Evolutionary conservation across 306 rosid genomes (phyloP), one percentile per base, ranked within the genome.

Genomic region (Prinsepia uniflora): DNA sequence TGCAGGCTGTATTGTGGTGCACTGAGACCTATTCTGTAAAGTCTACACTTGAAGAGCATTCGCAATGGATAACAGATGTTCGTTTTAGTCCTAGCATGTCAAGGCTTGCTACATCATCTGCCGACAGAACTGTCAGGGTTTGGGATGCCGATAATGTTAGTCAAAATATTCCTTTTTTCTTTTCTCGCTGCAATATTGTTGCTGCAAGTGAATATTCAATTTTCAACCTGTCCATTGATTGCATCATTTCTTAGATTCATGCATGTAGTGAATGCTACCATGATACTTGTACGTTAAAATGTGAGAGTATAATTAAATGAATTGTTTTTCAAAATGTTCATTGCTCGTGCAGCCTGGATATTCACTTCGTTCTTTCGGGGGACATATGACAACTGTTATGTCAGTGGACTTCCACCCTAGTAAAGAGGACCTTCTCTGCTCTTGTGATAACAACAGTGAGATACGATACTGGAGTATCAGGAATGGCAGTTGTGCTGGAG

Each of bases 371-470:
- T 90, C 86, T 48, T 88, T 92, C 79, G 78, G 66, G 17, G 96
- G 98, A 40, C 96, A 88, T 79, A 69, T 89, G 48, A 48, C 85
- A 52, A 66, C 84, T 72, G 96, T 90, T 56, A 61, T 57, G 76
- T 90, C 98, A 74, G 78, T 92, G 79, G 96, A 92, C 79, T 92
- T 92, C 78, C 96, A 88, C 77, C 98, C 96, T 15, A 79, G 68
- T 72, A 79, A 86, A 55, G 85, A 84, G 8, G 96, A 88, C 81
- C 86, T 92, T 80, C 77, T 92, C 73, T 92, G 84, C 79, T 86
- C 96, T 36, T 86, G 89, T 77, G 96, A 90, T 80, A 73, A 67
- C 65, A 76, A 75, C 65, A 83, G 67, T 72, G 96, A 90, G 87
- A 88, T 90, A 59, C 83, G 90, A 81, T 90, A 85, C 78, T 92